Percentiles rank a stretch among this genome's conserved stretches.
Conservation (phyloP, 2,329 filamentous ascomycete genomes). For the Pseudogymnoascus sp. region DNA sequence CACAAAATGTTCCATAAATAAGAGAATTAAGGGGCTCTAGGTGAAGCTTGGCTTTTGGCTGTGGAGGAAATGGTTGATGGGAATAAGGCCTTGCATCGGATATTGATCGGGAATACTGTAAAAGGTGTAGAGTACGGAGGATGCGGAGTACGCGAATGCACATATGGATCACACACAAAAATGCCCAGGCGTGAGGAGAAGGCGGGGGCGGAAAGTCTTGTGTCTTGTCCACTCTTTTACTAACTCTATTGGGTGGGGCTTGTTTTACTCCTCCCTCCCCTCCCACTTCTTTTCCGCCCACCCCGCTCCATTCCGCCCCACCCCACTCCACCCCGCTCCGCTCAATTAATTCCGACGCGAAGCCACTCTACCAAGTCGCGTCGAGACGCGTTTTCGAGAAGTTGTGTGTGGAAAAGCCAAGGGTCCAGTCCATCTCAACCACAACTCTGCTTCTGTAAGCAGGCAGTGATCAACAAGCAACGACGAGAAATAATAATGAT, state of each 20-base stretch:
- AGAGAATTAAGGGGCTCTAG: background rate
- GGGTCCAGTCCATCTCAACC: background rate
- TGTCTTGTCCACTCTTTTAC: background rate
- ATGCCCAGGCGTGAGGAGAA: background rate
- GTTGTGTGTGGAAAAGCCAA: background rate
- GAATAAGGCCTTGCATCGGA: slow-evolving; percentile 19
- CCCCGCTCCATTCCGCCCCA: background rate
- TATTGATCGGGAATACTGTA: slow-evolving; percentile 3
- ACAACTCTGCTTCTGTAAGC: background rate
- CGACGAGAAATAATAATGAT: background rate
- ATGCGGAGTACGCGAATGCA: background rate
- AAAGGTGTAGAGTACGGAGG: background rate
- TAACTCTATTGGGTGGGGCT: slow-evolving; percentile 3
- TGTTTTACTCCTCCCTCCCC: too few relatives aligned
- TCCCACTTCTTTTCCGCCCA: background rate
- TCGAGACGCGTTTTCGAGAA: background rate
- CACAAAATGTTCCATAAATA: slow-evolving; percentile 5
- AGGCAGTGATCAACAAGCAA: background rate
- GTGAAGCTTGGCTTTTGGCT: background rate
- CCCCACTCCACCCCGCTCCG: background rate
- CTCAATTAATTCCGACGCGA: background rate
- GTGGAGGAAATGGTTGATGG: slow-evolving; percentile 21
- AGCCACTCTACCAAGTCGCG: background rate
- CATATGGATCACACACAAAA: background rate
- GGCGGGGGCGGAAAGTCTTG: slow-evolving; percentile 6